A percentile compares a stretch with the other conserved stretches of the same genome.
These are phyloP conservation scores for Sphagnum magellanicum DNA, from an alignment of 228 moss, liverwort and hornwort species.

Conservation along the genomic window DNA sequence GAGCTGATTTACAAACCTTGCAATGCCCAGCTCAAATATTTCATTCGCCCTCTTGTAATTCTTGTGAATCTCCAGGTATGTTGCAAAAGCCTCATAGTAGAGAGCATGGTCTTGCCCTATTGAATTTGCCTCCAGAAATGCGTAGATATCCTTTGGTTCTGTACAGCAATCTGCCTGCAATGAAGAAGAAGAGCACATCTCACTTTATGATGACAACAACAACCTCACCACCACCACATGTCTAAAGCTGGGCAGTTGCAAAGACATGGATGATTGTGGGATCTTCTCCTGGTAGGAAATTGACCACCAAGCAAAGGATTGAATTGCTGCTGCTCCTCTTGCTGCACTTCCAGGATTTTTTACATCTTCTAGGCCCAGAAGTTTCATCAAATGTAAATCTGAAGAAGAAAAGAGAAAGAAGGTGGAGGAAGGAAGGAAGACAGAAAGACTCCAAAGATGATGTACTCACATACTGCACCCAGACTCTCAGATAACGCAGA, in stretches of 20 bases:
- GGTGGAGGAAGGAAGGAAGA: not conserved
- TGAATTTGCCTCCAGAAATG: slow-evolving; percentile 70
- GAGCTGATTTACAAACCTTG: slow-evolving; percentile 30
- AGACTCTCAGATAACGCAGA: slow-evolving; percentile 71
- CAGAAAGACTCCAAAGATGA: not conserved
- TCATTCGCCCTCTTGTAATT: slow-evolving; percentile 66
- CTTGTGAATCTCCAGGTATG: slow-evolving; percentile 68
- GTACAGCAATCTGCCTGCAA: slow-evolving; percentile 78
- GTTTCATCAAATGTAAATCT: not conserved
- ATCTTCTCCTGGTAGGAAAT: too few species aligned
- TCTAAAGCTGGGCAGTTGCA: too few species aligned
- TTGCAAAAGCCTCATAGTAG: slow-evolving; percentile 85
- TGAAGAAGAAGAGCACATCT: not conserved
- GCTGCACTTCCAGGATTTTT: too few species aligned
- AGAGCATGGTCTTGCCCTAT: slow-evolving; percentile 88
- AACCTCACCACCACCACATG: not conserved
- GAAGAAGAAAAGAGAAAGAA: not conserved
- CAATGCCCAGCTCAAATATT: slow-evolving; percentile 69
- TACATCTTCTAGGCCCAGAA: too few species aligned
- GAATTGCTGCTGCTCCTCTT: too few species aligned
- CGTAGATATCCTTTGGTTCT: slow-evolving; percentile 74
- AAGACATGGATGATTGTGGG: too few species aligned
- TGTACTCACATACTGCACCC: slow-evolving; percentile 85
- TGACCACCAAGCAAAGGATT: too few species aligned
- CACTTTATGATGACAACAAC: not conserved